Evolutionary conservation across 1,139 yeast species (phyloP).

Genomic region (Sugiyamaella xylanicola): DNA sequence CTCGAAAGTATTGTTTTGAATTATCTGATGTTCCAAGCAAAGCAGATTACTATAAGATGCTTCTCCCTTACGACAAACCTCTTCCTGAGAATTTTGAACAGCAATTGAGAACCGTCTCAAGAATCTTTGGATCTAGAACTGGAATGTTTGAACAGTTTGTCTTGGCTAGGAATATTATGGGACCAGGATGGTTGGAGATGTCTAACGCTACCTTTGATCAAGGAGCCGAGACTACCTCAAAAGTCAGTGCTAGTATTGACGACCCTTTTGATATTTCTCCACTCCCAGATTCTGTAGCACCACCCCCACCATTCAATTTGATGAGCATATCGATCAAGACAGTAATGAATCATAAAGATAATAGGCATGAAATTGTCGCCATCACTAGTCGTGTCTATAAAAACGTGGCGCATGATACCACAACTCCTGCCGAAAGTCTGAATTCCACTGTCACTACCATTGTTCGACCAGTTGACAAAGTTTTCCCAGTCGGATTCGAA

Average conservation of each 20-base stretch:
- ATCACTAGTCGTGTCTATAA: conserved; percentile 67
- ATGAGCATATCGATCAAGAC: conserved; percentile 82
- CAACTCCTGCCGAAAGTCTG: conserved; percentile 40
- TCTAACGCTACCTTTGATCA: conserved; percentile 57
- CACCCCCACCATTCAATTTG: conserved; percentile 64
- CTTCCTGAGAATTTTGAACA: conserved; percentile 5
- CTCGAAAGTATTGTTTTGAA: conserved; percentile 87
- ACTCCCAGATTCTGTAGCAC: conserved; percentile 48
- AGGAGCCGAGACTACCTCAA: conserved; percentile 63
- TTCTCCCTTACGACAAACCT: conserved; percentile 53
- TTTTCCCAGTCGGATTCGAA: conserved; percentile 75
- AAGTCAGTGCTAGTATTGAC: conserved; percentile 56
- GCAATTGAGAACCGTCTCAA: conserved; percentile 70
- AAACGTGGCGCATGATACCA: conserved; percentile 63
- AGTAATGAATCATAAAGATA: conserved; percentile 65
- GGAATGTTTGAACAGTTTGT: conserved; percentile 85
- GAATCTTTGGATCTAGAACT: conserved; percentile 78
- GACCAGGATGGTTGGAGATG: conserved; percentile 94
- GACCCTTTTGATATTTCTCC: conserved; percentile 58
- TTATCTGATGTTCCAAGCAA: conserved; percentile 76
- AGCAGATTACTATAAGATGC: conserved; percentile 76
- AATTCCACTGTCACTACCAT: conserved; percentile 52
- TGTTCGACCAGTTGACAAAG: conserved; percentile 65
- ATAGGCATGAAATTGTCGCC: conserved; percentile 85
- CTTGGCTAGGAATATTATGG: conserved; percentile 82